Evolutionary conservation across 176 grass and related monocot species (phyloP).

Genomic region (Musa schizocarpa): DNA sequence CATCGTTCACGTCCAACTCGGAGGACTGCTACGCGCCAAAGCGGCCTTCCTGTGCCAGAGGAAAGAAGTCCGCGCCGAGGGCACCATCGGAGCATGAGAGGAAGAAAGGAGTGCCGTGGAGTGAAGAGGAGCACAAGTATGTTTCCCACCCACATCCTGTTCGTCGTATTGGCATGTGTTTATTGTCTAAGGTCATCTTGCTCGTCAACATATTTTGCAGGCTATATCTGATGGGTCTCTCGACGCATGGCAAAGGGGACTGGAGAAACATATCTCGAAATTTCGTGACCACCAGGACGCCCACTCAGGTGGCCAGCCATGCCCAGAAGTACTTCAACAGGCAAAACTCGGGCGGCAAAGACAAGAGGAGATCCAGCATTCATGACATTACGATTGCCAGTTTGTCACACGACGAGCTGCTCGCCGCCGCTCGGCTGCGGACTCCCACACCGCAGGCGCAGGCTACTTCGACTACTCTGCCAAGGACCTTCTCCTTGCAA

Average conservation of each 20-base stretch:
- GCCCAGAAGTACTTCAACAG: conserved; percentile 21
- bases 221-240: conserved; percentile 1
- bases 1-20: background rate
- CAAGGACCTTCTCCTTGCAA: background rate
- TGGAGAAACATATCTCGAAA: conserved; percentile 19
- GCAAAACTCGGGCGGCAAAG: conserved; percentile 1
- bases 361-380: conserved; percentile 21
- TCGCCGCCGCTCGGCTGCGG: background rate
- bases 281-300: conserved; percentile 14
- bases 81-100: background rate
- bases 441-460: no score
- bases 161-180: no score
- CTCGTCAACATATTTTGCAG: background rate
- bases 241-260: conserved; percentile 14
- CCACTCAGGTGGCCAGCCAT: conserved; percentile 18
- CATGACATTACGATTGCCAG: conserved; percentile 13
- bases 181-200: no score
- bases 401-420: background rate
- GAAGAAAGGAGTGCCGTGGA: conserved; percentile 18
- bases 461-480: background rate
- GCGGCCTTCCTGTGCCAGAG: background rate
- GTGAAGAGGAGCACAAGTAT: conserved; percentile 18
- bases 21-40: background rate
- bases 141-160: background rate
- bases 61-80: background rate